Evolutionary conservation across 2,329 filamentous ascomycete species (phyloP).

Genomic region (Elsinoe arachidis): DNA sequence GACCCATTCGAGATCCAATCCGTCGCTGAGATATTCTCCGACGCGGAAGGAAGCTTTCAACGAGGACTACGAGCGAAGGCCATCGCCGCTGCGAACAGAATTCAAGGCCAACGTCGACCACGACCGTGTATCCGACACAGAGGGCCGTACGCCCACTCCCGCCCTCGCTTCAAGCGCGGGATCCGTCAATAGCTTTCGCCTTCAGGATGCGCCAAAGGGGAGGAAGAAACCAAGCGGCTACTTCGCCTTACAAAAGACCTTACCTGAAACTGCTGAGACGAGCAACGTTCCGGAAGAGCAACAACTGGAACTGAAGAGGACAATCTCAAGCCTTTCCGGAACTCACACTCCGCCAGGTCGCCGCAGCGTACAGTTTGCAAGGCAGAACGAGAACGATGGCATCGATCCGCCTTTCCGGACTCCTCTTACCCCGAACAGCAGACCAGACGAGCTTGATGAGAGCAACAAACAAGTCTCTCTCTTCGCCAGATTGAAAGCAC

Average conservation of each 20-base stretch:
- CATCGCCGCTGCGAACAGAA: constrained; percentile 8
- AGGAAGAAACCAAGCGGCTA: constrained; percentile 13
- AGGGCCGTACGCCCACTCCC: not conserved
- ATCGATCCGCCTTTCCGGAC: constrained; percentile 1
- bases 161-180: not conserved
- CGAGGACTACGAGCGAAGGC: constrained; percentile 12
- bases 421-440: constrained; percentile 50
- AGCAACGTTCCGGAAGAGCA: not conserved
- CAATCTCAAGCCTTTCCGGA: constrained; percentile 14
- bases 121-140: not conserved
- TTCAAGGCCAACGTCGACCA: constrained; percentile 7
- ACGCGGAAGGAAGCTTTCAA: constrained; percentile 9
- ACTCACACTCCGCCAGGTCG: constrained; percentile 38
- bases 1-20: not conserved
- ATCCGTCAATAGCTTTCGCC: constrained; percentile 8
- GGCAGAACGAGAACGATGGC: constrained; percentile 33
- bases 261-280: not conserved
- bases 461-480: constrained; percentile 51
- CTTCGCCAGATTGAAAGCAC: constrained; percentile 69
- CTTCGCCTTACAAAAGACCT: constrained; percentile 8
- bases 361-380: constrained; percentile 69
- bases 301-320: not conserved
- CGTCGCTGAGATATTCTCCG: constrained; percentile 1
- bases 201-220: constrained; percentile 11
- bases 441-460: constrained; percentile 58